A percentile compares a stretch with the other conserved stretches of the same genome.
phyloP scores from a whole-genome alignment of 352 stramenopile genomes.

The Phytophthora lateralis region DNA sequence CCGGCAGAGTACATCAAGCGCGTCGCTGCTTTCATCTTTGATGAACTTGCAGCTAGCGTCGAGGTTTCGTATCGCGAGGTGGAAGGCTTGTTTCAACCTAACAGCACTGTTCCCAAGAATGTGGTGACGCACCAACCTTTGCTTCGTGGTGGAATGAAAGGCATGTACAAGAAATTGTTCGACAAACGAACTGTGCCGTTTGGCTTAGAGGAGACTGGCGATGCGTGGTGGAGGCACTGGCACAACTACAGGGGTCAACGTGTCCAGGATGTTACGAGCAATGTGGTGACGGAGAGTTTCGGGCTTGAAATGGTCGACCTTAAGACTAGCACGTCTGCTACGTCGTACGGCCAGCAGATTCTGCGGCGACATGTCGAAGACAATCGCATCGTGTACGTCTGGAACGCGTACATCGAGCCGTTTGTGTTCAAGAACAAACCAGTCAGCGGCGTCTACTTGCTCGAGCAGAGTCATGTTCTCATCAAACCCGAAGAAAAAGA shows the following conservation, averaged over 20 bases:
- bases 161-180: conserved; percentile 46
- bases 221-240: conserved; percentile 45
- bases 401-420: conserved; percentile 56
- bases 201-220: conserved; percentile 30
- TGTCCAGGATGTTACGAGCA: conserved; percentile 28
- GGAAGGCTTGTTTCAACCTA: conserved; percentile 34
- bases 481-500: conserved; percentile 40
- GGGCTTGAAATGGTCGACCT: conserved; percentile 49
- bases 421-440: conserved; percentile 52
- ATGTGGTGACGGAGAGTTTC: conserved; percentile 61
- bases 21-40: conserved; percentile 36
- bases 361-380: conserved; percentile 57
- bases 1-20: conserved; percentile 27
- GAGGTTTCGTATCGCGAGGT: conserved; percentile 46
- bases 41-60: conserved; percentile 38
- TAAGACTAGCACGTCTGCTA: conserved; percentile 46
- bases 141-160: conserved; percentile 37
- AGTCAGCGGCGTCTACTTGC: conserved; percentile 45
- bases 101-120: conserved; percentile 20
- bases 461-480: conserved; percentile 63
- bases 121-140: conserved; percentile 29
- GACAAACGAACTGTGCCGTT: conserved; percentile 42
- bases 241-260: conserved; percentile 30
- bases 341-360: conserved; percentile 62
- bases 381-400: conserved; percentile 64